A percentile compares a stretch with the other conserved stretches of the same genome.
phyloP scores from a whole-genome alignment of 148 eudicot genomes.

The Rhododendron ovatum region DNA sequence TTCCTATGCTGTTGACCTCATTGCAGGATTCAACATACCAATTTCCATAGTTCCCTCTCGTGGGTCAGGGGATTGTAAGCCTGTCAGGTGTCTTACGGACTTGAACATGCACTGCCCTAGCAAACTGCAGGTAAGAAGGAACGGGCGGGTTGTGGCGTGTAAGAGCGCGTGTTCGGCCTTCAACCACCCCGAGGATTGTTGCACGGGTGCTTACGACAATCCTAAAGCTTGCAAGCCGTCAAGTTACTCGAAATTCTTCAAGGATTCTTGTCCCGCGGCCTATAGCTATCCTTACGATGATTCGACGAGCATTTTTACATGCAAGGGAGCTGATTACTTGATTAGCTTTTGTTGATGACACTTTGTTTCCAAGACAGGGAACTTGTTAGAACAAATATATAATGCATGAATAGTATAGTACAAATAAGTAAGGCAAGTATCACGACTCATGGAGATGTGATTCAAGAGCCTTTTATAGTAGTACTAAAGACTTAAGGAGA shows the following conservation, averaged over 20 bases:
- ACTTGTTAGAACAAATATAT: not conserved
- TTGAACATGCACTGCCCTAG: slow-evolving; percentile 23
- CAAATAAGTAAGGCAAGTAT: not conserved
- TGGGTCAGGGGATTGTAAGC: slow-evolving; percentile 24
- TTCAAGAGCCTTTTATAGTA: too few relatives aligned
- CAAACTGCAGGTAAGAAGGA: slow-evolving; percentile 3
- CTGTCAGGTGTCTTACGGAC: slow-evolving; percentile 17
- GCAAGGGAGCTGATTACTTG: slow-evolving; percentile 27
- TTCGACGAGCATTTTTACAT: slow-evolving; percentile 25
- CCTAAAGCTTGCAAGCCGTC: slow-evolving; percentile 28
- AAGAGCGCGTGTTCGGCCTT: slow-evolving; percentile 33
- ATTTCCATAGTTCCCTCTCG: slow-evolving; percentile 22
- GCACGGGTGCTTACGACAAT: slow-evolving; percentile 17
- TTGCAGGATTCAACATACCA: slow-evolving; percentile 29
- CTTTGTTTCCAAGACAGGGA: not conserved
- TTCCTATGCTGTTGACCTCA: slow-evolving; percentile 32
- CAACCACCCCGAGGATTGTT: slow-evolving; percentile 20
- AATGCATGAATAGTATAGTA: not conserved
- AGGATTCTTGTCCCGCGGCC: slow-evolving; percentile 26
- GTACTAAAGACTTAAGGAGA: too few relatives aligned
- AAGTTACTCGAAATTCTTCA: slow-evolving; percentile 21
- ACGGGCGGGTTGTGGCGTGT: slow-evolving; percentile 20
- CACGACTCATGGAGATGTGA: too few relatives aligned
- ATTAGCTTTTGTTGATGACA: slow-evolving; percentile 27
- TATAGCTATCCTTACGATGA: slow-evolving; percentile 37